These are phyloP conservation scores for Cydonia oblonga DNA, from an alignment of 331 rosid genomes.

Conservation along the genomic window DNA sequence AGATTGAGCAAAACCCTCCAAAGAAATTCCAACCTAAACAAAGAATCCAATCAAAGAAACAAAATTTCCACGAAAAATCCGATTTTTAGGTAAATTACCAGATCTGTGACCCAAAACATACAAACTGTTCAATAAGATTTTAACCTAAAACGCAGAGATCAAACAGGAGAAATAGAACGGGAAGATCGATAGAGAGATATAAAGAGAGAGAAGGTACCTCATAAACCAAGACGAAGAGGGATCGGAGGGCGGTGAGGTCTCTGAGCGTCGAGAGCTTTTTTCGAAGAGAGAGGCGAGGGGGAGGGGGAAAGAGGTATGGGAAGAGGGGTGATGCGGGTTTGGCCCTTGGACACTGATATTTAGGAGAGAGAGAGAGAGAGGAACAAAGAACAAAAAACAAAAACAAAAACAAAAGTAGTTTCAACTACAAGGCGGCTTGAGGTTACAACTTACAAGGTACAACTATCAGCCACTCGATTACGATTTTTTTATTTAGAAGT, in stretches of 20 bases:
- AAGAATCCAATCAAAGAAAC: not conserved
- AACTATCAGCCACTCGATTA: no score
- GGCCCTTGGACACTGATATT: slow-evolving; percentile 8
- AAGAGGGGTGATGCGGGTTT: not conserved
- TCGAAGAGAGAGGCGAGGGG: not conserved
- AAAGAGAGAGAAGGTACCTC: slow-evolving; percentile 24
- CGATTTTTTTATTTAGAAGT: no score
- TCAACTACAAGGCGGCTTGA: no score
- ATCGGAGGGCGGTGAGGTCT: slow-evolving; percentile 57
- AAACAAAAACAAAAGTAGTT: not conserved
- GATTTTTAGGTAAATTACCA: not conserved
- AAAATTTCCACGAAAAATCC: not conserved
- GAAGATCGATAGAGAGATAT: not conserved
- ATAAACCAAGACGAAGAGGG: slow-evolving; percentile 87
- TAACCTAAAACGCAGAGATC: not conserved
- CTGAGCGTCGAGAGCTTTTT: slow-evolving; percentile 14
- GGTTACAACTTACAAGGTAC: no score
- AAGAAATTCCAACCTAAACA: not conserved
- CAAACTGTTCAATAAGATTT: not conserved
- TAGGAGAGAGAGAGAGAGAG: not conserved
- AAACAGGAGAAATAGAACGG: not conserved
- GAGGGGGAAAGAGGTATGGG: not conserved
- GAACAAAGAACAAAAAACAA: not conserved
- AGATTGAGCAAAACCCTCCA: not conserved
- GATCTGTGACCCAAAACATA: slow-evolving; percentile 22